Conservation (phyloP, 2,329 filamentous ascomycete species). For the Anthostomella pinea region DNA sequence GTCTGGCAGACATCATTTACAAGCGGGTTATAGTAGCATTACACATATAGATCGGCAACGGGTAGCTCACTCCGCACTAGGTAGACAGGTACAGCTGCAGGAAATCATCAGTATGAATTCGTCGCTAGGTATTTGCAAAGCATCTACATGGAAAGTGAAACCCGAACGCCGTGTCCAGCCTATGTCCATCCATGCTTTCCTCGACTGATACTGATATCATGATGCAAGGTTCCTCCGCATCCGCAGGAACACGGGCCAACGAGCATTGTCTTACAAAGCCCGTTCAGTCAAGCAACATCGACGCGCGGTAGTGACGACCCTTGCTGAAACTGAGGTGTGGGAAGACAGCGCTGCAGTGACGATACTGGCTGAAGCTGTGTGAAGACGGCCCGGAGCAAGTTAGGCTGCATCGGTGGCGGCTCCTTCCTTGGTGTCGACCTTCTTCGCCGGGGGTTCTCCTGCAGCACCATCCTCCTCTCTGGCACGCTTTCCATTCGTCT, state of each 20-base stretch:
- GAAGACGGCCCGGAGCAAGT: no score
- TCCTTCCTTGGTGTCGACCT: constrained; percentile 53
- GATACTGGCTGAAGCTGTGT: no score
- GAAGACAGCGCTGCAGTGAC: no score
- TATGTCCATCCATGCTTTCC: not conserved
- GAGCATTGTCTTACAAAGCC: no score
- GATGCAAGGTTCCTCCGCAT: not conserved
- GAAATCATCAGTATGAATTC: not conserved
- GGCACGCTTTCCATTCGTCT: constrained; percentile 50
- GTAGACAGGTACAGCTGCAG: no score
- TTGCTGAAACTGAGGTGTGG: no score
- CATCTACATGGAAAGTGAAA: constrained; percentile 3
- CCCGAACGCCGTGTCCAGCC: constrained; percentile 2
- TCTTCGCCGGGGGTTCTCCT: constrained; percentile 56
- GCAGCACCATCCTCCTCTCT: constrained; percentile 49
- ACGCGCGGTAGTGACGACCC: not conserved
- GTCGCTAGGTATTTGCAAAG: not conserved
- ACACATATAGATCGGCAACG: no score
- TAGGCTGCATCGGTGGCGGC: constrained; percentile 21
- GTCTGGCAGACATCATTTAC: no score
- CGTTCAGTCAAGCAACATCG: no score
- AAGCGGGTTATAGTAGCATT: no score
- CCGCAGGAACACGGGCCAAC: no score
- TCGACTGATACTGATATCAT: not conserved
- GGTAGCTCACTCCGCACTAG: no score